Percentiles rank a stretch among this genome's conserved stretches.
Evolutionary conservation across 2,329 filamentous ascomycete species (phyloP).

Genomic region (Rutstroemia sydowiana): DNA sequence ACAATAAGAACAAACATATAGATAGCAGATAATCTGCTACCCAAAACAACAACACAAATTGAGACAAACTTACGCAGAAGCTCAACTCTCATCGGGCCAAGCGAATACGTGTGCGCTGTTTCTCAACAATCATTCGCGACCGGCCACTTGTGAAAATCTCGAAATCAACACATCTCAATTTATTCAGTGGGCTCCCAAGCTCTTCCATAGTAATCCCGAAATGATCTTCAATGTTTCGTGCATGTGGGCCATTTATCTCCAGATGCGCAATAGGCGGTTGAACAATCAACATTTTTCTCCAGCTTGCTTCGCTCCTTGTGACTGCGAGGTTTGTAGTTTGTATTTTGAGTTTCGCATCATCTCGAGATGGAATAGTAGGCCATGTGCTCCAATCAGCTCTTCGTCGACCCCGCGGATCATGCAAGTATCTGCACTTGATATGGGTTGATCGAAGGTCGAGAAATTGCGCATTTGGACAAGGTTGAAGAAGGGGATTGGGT

Average conservation of each 20-base stretch:
- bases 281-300: constrained; percentile 6
- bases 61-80: background rate
- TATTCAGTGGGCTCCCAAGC: background rate
- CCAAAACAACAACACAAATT: background rate
- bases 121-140: constrained; percentile 4
- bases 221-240: background rate
- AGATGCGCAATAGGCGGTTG: constrained; percentile 1
- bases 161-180: constrained; percentile 4
- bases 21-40: background rate
- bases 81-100: background rate
- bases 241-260: background rate
- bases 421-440: background rate
- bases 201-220: constrained; percentile 2
- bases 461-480: constrained; percentile 6
- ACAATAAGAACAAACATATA: too few species aligned
- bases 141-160: constrained; percentile 5
- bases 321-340: background rate
- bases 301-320: background rate
- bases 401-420: background rate
- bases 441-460: constrained; percentile 2
- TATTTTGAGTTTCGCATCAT: background rate
- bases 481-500: constrained; percentile 3
- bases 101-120: background rate
- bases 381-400: background rate
- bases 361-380: background rate